Conservation (phyloP, 768 basidiomycete genomes). For the Lentinula lateritia region DNA sequence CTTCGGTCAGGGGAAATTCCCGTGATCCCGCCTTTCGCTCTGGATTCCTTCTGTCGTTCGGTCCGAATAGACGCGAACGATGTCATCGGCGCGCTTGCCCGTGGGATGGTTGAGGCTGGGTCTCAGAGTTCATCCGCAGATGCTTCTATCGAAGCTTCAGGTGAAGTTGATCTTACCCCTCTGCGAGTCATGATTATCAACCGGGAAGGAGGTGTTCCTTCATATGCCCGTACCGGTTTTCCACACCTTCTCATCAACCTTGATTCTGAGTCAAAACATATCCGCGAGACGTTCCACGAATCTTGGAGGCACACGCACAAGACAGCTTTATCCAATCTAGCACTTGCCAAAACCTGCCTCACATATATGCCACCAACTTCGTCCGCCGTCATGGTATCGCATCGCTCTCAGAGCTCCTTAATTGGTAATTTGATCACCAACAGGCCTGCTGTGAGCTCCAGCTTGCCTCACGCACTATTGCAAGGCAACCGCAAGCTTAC, state of each 20-base stretch:
- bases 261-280: slow-evolving; percentile 78
- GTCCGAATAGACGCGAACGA: slow-evolving; percentile 84
- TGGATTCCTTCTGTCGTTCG: slow-evolving; percentile 87
- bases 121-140: slow-evolving; percentile 26
- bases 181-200: slow-evolving; percentile 97
- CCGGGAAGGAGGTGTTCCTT: slow-evolving; percentile 93
- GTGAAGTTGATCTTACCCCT: slow-evolving; percentile 80
- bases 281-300: slow-evolving; percentile 76
- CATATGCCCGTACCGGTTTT: slow-evolving; percentile 90
- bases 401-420: slow-evolving; percentile 90
- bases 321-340: slow-evolving; percentile 80
- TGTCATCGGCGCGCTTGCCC: slow-evolving; percentile 80
- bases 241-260: slow-evolving; percentile 97
- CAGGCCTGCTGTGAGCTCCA: slow-evolving; percentile 93
- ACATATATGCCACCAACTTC: slow-evolving; percentile 89
- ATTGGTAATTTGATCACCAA: slow-evolving; percentile 98
- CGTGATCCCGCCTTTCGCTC: slow-evolving; percentile 87
- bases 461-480: slow-evolving; percentile 88
- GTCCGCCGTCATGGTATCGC: slow-evolving; percentile 95
- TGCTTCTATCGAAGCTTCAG: slow-evolving; percentile 30
- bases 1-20: slow-evolving; percentile 94
- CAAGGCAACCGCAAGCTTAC: slow-evolving; percentile 84
- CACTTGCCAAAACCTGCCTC: slow-evolving; percentile 81
- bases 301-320: slow-evolving; percentile 77
- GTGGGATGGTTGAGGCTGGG: slow-evolving; percentile 70